Conservation (phyloP, 495 filamentous ascomycete genomes). For the Podospora didyma region DNA sequence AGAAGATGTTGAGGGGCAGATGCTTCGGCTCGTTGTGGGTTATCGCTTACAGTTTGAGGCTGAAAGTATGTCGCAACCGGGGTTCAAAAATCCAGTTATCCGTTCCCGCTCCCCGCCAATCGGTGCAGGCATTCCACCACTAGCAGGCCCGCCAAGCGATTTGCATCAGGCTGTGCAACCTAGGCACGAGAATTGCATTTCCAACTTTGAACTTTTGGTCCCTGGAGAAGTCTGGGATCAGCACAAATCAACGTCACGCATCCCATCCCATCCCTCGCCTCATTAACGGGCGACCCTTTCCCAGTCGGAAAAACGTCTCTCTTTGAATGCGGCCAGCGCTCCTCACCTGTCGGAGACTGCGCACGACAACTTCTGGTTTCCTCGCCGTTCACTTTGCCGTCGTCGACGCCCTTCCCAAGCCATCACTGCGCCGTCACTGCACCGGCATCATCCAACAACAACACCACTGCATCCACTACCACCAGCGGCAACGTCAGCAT, state of each 20-base stretch:
- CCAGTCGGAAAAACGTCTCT: background rate
- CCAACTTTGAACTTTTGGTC: too few species aligned
- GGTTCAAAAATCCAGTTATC: too few species aligned
- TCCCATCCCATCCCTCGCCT: background rate
- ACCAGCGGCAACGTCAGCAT: background rate
- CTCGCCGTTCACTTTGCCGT: constrained; percentile 1
- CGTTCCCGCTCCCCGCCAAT: too few species aligned
- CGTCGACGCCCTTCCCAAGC: background rate
- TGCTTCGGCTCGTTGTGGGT: too few species aligned
- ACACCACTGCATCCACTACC: background rate
- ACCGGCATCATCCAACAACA: background rate
- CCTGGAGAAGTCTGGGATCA: too few species aligned
- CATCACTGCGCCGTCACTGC: background rate
- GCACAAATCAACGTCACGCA: background rate
- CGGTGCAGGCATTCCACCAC: too few species aligned
- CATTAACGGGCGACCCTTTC: background rate
- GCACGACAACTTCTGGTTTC: constrained; percentile 7
- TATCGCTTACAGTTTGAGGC: too few species aligned
- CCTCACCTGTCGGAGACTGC: constrained; percentile 14
- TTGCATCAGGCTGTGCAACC: background rate
- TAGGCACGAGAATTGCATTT: too few species aligned
- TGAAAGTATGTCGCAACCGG: too few species aligned
- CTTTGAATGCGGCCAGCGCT: constrained; percentile 23
- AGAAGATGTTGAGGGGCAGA: too few species aligned
- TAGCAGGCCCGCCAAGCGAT: too few species aligned